Base-by-base conservation (phyloP, 495 filamentous ascomycete genomes). In the Hyaloscypha variabilis region DNA sequence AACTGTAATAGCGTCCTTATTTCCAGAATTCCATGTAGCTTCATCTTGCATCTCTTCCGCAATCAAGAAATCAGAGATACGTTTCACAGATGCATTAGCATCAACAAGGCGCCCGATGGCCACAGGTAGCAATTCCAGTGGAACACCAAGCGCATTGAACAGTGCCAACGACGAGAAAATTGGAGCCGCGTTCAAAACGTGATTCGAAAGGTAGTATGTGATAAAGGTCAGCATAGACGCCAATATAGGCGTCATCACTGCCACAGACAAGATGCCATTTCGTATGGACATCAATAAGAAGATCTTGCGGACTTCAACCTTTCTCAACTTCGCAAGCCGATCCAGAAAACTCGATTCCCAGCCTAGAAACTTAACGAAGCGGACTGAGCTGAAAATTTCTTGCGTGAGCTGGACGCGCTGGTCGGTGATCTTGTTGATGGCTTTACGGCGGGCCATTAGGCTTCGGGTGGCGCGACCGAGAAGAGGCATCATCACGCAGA, bases 311-410 rank as follows among this genome's bases (percentile, higher is more conserved):
- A 98, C 91, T 73, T 98, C 94, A 50, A 81, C 81, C 28, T 78
- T 79, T 53, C 94, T 86, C 58, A 94, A 90, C 23, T 87, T 80
- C 55, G 83, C 81, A 10, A 98, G 80, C 21, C 93, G 86, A 19
- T 82, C 79, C 4, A 97, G 78, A 74, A 98, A 98, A 54, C 88
- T 87, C 34, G 82, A 87, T 71, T 98, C 94, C 94, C 94, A 98
- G 10, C 91, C 94, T 72, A 97, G 97, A 77, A 85, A 97, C 75
- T 98, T 98, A 74, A 98, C 93, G 70, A 98, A 97, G n/a, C 93
- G 85, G 53, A 97, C 94, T 1, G 90, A 90, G 64, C 92, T 89
- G 23, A 98, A 74, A 39, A 98, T 96, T 71, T 98, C 94, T 72
- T 97, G 94, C 0, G 93, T 97, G 39, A 98, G 79, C 52, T 89